phyloP scores from a whole-genome alignment of 371 early-diverging fungal species.

The Massospora cicadina region DNA sequence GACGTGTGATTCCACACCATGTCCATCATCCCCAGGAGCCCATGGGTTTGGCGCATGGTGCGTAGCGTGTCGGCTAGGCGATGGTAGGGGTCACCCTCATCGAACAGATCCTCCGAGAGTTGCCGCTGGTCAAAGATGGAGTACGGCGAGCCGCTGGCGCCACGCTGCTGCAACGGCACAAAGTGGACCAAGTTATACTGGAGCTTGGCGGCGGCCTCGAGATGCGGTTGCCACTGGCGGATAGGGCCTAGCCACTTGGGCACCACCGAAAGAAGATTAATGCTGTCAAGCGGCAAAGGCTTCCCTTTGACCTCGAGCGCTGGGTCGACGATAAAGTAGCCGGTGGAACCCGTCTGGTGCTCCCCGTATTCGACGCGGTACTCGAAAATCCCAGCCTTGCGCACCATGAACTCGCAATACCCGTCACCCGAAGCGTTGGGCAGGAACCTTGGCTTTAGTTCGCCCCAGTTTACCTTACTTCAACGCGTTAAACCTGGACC shows the following conservation, averaged over 20 bases:
- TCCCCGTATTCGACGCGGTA: constrained; percentile 56
- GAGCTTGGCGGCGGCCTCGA: constrained; percentile 39
- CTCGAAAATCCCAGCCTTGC: constrained; percentile 58
- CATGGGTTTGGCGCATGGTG: constrained; percentile 34
- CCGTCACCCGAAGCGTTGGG: not conserved
- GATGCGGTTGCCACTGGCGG: constrained; percentile 50
- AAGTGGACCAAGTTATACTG: constrained; percentile 96
- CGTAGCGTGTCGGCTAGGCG: constrained; percentile 30
- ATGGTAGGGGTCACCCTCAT: constrained; percentile 18
- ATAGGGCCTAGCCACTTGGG: constrained; percentile 92
- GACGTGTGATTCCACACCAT: constrained; percentile 98
- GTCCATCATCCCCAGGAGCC: constrained; percentile 69
- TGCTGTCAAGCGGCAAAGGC: constrained; percentile 52
- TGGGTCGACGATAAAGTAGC: constrained; percentile 80
- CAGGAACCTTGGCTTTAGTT: not conserved
- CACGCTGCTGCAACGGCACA: constrained; percentile 80
- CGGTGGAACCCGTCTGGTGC: constrained; percentile 14
- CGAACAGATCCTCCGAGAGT: constrained; percentile 67
- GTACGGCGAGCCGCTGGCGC: constrained; percentile 86
- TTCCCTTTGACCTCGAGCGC: constrained; percentile 24
- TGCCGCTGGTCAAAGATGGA: constrained; percentile 81
- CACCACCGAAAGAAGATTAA: constrained; percentile 68
- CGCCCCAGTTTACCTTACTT: not conserved
- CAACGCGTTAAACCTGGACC: not conserved
- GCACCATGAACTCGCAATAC: not conserved